Percentiles rank a stretch among this genome's conserved stretches.
Evolutionary conservation across 202 grass and related monocot species (phyloP).

Genomic region (Carex sylvatica): DNA sequence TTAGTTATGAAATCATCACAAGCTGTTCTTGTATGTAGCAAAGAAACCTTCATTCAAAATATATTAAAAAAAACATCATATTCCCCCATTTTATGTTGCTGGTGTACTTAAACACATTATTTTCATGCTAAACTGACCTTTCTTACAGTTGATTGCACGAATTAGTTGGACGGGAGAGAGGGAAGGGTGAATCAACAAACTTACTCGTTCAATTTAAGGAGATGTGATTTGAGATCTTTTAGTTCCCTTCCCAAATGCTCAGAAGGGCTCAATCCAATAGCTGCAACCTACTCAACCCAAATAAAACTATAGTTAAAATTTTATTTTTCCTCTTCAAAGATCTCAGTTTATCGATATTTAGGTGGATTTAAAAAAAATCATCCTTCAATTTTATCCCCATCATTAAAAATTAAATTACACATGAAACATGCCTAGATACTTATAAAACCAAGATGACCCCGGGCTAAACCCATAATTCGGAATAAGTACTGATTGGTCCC

Average conservation of each 20-base stretch:
- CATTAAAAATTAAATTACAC: constrained; percentile 3
- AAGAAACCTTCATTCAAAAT: background rate
- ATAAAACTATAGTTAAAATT: constrained; percentile 11
- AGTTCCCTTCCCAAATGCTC: constrained; percentile 85
- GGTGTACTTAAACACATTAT: background rate
- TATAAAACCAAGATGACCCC: background rate
- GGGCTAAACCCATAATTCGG: background rate
- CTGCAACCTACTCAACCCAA: constrained; percentile 60
- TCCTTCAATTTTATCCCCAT: background rate
- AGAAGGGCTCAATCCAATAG: constrained; percentile 79
- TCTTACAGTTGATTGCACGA: background rate
- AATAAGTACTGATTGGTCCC: background rate
- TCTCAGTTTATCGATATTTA: background rate
- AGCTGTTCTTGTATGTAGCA: background rate
- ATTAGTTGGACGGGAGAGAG: background rate
- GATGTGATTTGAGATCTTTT: constrained; percentile 55
- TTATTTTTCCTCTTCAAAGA: background rate
- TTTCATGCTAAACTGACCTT: background rate
- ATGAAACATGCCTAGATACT: background rate
- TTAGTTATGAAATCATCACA: background rate
- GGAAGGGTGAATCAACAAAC: constrained; percentile 6
- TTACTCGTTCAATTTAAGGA: constrained; percentile 82
- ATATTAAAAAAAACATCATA: background rate
- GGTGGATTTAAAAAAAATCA: background rate
- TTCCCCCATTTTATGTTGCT: background rate